Base-by-base conservation (phyloP, 2,329 filamentous ascomycete genomes). In the Raffaelea arxii region DNA sequence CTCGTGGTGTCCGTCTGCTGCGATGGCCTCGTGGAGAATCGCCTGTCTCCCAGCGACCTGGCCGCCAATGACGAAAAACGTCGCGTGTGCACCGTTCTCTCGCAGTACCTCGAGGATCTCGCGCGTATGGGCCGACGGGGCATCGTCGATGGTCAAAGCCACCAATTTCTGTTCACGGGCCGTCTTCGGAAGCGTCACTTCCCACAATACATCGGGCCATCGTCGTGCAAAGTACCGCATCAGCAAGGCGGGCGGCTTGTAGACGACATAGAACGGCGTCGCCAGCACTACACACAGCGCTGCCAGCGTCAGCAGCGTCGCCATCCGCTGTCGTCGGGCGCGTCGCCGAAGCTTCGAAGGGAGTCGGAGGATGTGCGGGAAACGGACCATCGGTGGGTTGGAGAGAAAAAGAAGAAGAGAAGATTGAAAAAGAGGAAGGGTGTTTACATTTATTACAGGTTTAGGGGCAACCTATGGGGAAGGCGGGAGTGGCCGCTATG, bases 131-230 rank as follows among this genome's bases (percentile, higher is more conserved):
- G 74, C 64, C 2, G 84, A 90, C 0, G 89, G 89, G 24, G 81
- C 84, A 65, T 95, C 89, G 67, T 95, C 89, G 57, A 95, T 83
- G 1, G 87, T 94, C 35, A 96, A 71, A 0, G 86, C 89, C 18
- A 95, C 72, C 23, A 91, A 65, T 58, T 82, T 86, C 56, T 38
- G 2, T 25, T 18, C 39, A 22, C 5, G 12, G 18, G 41, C 18
- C 12, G 41, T 6, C 6, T 32, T 25, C 0, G 68, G 62, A 6
- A 63, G 56, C 6, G 62, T 56, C 24, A 85, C 73, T 54, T 86
- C 81, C 72, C 84, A 94, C 14, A 94, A 71, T 4, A 94, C 84
- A 56, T 89, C 81, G 2, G 86, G 86, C 74, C 84, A 90, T 51
- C 75, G 78, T 54, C 67, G 67, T 56, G 82, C 75, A 49, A 94